These are phyloP conservation scores for Spirogloea muscicola DNA, from an alignment of 139 green algal species.

Conservation along the genomic window DNA sequence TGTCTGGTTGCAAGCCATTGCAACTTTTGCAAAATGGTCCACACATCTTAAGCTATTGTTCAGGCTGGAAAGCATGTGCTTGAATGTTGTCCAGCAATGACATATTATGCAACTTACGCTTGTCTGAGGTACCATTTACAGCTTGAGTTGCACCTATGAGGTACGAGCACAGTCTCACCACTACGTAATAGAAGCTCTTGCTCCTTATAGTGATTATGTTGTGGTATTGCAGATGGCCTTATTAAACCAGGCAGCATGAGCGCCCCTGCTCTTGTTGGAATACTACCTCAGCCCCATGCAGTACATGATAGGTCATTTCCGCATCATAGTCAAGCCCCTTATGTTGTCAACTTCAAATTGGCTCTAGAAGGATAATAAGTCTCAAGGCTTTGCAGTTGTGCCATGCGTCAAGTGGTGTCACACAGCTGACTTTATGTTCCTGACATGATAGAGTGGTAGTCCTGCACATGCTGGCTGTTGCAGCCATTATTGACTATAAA, in stretches of 20 bases:
- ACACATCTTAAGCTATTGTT: no score
- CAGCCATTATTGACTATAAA: no score
- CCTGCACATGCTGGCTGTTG: no score
- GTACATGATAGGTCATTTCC: constrained; percentile 1
- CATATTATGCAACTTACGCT: no score
- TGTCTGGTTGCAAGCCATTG: neutral
- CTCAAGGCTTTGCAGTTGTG: neutral
- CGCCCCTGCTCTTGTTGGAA: neutral
- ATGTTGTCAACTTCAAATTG: neutral
- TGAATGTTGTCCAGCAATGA: no score
- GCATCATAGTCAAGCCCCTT: neutral
- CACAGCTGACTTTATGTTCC: neutral
- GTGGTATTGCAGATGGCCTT: neutral
- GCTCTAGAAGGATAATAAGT: no score
- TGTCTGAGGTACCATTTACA: no score
- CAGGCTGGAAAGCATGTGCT: no score
- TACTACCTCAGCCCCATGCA: neutral
- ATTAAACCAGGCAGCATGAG: neutral
- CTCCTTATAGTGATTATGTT: no score
- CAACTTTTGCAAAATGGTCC: neutral
- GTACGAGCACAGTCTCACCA: no score
- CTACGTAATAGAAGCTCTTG: neutral
- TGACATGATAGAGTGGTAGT: neutral
- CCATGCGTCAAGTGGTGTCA: neutral
- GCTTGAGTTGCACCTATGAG: neutral